Conservation (phyloP, 1,284 basidiomycete genomes). For the Fistulinella cinereoalba region DNA sequence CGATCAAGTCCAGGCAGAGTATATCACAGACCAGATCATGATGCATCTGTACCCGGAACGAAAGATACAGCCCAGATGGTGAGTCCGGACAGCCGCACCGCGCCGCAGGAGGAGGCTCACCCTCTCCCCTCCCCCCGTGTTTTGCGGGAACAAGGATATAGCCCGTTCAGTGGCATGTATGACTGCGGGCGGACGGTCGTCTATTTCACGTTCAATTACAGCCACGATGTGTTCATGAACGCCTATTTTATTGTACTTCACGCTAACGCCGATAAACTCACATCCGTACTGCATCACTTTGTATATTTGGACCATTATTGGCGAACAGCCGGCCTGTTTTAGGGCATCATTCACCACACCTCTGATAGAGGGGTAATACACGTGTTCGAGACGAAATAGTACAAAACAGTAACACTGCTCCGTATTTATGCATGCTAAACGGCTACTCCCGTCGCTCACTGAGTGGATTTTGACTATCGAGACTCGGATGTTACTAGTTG, state of each 20-base stretch:
- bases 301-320: constrained; percentile 7
- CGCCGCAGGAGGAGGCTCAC: not conserved
- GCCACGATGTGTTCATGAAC: constrained; percentile 13
- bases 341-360: not conserved
- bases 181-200: too few relatives aligned
- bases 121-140: not conserved
- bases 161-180: not conserved
- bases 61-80: constrained; percentile 33
- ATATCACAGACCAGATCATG: constrained; percentile 33
- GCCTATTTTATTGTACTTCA: constrained; percentile 16
- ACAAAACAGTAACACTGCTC: not conserved
- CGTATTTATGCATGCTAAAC: too few relatives aligned
- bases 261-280: constrained; percentile 15
- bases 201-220: constrained; percentile 11
- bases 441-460: too few relatives aligned
- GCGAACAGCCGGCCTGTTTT: constrained; percentile 23
- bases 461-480: too few relatives aligned
- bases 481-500: too few relatives aligned
- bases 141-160: constrained; percentile 24
- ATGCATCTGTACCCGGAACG: constrained; percentile 35
- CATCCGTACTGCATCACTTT: constrained; percentile 11
- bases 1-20: constrained; percentile 33
- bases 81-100: constrained; percentile 1
- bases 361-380: not conserved
- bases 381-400: not conserved